Conservation (phyloP, 805 yeast species). For the Cyberlindnera maclurae region DNA sequence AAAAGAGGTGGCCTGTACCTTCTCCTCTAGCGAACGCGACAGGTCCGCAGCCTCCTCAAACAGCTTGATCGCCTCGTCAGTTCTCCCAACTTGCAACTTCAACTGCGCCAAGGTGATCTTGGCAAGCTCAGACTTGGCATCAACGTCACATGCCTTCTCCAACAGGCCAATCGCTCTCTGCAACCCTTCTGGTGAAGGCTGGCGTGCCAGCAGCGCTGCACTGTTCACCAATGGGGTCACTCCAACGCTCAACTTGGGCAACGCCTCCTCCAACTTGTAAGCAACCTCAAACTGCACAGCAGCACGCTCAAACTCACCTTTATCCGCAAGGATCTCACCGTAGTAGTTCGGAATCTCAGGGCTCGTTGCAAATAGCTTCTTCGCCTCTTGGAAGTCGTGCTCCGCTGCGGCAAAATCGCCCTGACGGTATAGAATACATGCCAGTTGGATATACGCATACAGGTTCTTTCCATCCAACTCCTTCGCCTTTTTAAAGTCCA, state of each 20-base stretch:
- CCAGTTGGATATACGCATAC: constrained; percentile 84
- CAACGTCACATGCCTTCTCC: constrained; percentile 69
- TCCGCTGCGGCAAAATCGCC: constrained; percentile 53
- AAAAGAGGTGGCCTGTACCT: constrained; percentile 82
- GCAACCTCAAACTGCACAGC: constrained; percentile 80
- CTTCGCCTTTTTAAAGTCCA: constrained; percentile 69
- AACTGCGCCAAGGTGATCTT: constrained; percentile 88
- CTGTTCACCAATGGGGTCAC: constrained; percentile 86
- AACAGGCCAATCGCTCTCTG: constrained; percentile 59
- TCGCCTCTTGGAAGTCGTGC: constrained; percentile 60
- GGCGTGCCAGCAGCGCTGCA: constrained; percentile 64
- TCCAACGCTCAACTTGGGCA: constrained; percentile 69
- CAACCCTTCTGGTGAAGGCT: constrained; percentile 35
- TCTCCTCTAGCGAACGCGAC: constrained; percentile 80
- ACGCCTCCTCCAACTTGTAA: constrained; percentile 67
- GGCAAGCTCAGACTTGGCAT: constrained; percentile 86
- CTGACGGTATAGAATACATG: constrained; percentile 83
- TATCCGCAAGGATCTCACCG: constrained; percentile 88
- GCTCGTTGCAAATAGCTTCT: constrained; percentile 69
- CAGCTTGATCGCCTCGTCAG: constrained; percentile 71
- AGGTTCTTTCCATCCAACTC: constrained; percentile 68
- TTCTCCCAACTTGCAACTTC: constrained; percentile 74
- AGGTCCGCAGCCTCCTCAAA: constrained; percentile 79
- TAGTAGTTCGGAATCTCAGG: constrained; percentile 93
- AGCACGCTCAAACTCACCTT: constrained; percentile 66